phyloP scores from a whole-genome alignment of 768 basidiomycete species.

The Cubamyces sp. region DNA sequence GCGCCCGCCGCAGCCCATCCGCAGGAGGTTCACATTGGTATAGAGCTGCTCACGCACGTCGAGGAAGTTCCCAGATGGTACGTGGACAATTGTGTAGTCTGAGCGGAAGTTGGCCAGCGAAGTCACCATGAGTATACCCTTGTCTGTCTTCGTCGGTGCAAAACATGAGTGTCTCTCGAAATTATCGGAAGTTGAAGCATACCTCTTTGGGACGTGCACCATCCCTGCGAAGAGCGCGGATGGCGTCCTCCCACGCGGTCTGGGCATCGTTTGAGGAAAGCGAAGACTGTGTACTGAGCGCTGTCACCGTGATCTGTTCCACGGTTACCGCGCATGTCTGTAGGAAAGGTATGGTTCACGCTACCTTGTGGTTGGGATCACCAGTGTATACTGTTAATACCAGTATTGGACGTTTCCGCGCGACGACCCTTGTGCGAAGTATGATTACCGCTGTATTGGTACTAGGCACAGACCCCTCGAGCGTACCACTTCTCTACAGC shows the following conservation, averaged over 20 bases:
- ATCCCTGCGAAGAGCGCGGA: constrained; percentile 65
- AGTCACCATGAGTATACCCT: constrained; percentile 78
- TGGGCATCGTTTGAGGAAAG: constrained; percentile 50
- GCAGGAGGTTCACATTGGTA: constrained; percentile 79
- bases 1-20: constrained; percentile 85
- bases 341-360: not conserved
- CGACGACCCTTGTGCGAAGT: constrained; percentile 57
- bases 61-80: constrained; percentile 72
- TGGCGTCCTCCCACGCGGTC: constrained; percentile 61
- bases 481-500: constrained; percentile 83
- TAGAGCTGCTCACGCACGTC: constrained; percentile 69
- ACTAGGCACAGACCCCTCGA: constrained; percentile 1
- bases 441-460: not conserved
- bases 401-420: constrained; percentile 60
- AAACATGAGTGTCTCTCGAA: constrained; percentile 1
- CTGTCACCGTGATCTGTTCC: constrained; percentile 60
- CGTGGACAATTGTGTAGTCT: constrained; percentile 82
- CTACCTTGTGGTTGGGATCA: constrained; percentile 65
- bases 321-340: not conserved
- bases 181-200: constrained; percentile 14
- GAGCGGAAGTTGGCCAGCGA: constrained; percentile 88
- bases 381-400: constrained; percentile 80
- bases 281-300: constrained; percentile 49
- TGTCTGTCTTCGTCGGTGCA: constrained; percentile 48
- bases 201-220: constrained; percentile 78